Conservation (phyloP, 305 asterid species). For the Solanum chacoense region DNA sequence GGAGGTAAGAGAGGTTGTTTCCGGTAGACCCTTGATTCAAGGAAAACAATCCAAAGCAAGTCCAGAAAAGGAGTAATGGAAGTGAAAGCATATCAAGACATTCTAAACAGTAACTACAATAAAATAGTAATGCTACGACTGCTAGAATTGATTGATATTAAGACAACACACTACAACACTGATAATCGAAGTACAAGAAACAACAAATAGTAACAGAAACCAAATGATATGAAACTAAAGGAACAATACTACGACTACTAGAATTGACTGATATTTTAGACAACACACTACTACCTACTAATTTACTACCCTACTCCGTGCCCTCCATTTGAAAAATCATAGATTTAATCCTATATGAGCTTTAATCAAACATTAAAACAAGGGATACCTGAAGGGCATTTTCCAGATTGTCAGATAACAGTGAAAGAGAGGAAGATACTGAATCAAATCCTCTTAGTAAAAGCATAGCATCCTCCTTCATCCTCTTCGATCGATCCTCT, state of each 20-base stretch:
- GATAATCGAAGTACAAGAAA: background rate
- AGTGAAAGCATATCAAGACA: background rate
- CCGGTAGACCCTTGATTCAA: background rate
- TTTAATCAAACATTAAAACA: background rate
- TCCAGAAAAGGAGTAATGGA: background rate
- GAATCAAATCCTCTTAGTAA: slow-evolving; percentile 88
- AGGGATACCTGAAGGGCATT: slow-evolving; percentile 66
- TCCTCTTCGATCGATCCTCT: slow-evolving; percentile 24
- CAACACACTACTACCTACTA: background rate
- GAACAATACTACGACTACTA: background rate
- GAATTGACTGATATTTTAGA: background rate
- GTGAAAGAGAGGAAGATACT: slow-evolving; percentile 67
- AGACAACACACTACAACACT: background rate
- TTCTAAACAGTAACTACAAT: background rate
- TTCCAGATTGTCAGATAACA: slow-evolving; percentile 65
- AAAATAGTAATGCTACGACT: background rate
- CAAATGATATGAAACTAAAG: background rate
- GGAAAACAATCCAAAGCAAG: background rate
- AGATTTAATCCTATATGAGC: background rate
- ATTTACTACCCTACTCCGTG: background rate
- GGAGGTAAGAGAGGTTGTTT: background rate
- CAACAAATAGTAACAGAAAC: background rate
- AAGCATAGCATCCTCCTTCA: slow-evolving; percentile 85
- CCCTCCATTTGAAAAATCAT: background rate
- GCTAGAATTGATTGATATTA: background rate